Conservation (phyloP, 2,329 filamentous ascomycete species). For the Cytospora chrysosperma region DNA sequence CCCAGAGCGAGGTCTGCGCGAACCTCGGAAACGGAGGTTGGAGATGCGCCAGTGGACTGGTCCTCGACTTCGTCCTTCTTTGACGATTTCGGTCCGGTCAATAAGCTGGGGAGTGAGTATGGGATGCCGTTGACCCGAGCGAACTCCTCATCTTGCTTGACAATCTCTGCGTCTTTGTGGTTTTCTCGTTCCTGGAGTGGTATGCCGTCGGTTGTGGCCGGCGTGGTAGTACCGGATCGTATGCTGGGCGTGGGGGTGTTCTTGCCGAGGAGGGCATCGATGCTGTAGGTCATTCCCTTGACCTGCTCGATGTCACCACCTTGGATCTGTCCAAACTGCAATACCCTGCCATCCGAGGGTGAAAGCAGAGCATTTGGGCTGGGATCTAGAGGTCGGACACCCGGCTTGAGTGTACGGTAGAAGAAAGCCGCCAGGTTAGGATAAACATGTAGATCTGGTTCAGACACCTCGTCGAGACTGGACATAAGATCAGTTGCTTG, state of each 20-base stretch:
- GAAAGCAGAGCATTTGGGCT: slow-evolving; percentile 78
- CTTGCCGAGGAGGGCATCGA: slow-evolving; percentile 85
- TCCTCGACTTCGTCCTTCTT: slow-evolving; percentile 58
- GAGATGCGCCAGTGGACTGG: slow-evolving; percentile 66
- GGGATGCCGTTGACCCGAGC: slow-evolving; percentile 92
- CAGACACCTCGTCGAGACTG: slow-evolving; percentile 79
- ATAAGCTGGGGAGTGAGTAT: slow-evolving; percentile 84
- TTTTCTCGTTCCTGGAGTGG: slow-evolving; percentile 31
- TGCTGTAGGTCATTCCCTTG: slow-evolving; percentile 96
- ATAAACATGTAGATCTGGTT: slow-evolving; percentile 84
- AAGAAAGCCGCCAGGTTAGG: slow-evolving; percentile 96
- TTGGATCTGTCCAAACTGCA: slow-evolving; percentile 90
- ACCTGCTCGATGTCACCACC: slow-evolving; percentile 96
- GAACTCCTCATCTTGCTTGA: slow-evolving; percentile 87
- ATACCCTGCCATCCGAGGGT: slow-evolving; percentile 84
- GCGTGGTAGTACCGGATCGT: slow-evolving; percentile 23
- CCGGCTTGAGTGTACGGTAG: slow-evolving; percentile 91
- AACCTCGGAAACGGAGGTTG: slow-evolving; percentile 79
- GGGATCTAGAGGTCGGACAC: slow-evolving; percentile 78
- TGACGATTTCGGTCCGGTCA: slow-evolving; percentile 66
- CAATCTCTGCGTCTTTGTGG: slow-evolving; percentile 59
- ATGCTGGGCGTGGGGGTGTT: slow-evolving; percentile 57
- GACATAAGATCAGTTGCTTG: slow-evolving; percentile 28
- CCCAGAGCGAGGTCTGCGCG: slow-evolving; percentile 77
- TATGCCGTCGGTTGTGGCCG: slow-evolving; percentile 36